Base-by-base conservation (phyloP, 1,139 yeast species). In the Scheffersomyces titani region DNA sequence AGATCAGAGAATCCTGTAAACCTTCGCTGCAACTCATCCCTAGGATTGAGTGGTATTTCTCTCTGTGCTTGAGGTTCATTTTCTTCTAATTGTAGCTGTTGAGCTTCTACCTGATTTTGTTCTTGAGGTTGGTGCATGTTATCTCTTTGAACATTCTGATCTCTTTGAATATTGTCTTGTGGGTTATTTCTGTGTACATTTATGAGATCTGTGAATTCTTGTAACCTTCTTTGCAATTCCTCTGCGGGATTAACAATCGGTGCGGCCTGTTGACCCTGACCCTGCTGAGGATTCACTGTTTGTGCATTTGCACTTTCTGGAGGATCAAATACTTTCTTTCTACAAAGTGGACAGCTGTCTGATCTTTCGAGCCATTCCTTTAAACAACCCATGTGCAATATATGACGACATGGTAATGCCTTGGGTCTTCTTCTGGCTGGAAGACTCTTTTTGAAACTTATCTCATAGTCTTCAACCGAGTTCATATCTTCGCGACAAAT, bases 351-450 rank as follows among this genome's bases (percentile, higher is more conserved):
- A 74, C 99, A 94, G 36, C 86, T 84, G 64, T 89, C 96, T 0
- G 97, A 91, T 62, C 97, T 81, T 67, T 91, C 97, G 63, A 94
- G 78, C 99, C 99, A 94, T 64, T 90, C 90, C 67, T 90, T 90
- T 61, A 94, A 80, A 71, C 99, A 94, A 2, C 97, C 94, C 75
- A 89, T 78, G 70, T 94, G 99, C 59, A 94, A 80, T 56, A 92
- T 88, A 71, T 94, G 99, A 19, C 90, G 89, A 76, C 99, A 94
- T 1, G 78, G 80, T 55, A 94, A 78, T 66, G 83, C 89, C 70
- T 92, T 92, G 2, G 98, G 97, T 51, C 75, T 80, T 56, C 80
- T 76, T 58, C 93, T 81, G 6, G 69, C 53, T 4, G 76, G 59
- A 21, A 77, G 62, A 11, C 68, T 66, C 57, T 68, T 70, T 16